Evolutionary conservation across 1,284 basidiomycete genomes (phyloP), one percentile per base, ranked within the genome.

Genomic region (Xerocomus amazonicus): DNA sequence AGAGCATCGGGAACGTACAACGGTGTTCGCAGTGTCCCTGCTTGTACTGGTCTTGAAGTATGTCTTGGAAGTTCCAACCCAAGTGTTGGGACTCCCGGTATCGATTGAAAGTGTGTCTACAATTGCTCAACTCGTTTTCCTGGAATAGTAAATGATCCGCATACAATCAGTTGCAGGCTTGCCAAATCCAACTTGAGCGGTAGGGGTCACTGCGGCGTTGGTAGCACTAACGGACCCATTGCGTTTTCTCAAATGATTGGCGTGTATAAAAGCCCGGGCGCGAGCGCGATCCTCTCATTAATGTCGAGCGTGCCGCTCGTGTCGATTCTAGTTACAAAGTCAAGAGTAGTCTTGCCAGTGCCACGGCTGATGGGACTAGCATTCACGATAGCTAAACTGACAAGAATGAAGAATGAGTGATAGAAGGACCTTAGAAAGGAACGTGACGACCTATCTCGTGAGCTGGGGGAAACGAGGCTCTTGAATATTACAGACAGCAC

Each of bases 271-370:
- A n/a, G n/a, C n/a, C n/a, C n/a, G n/a, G 7, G 26, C 27, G 9
- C 46, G 39, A 23, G 33, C 46, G 10, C 46, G 46, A 12, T 47
- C 46, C 17, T 14, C 13, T 47, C 39, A 9, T 14, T 33, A 36
- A 47, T 42, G 17, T 47, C 42, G 38, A 33, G 31, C 9, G 42
- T 43, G 9, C 19, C 31, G 9, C 13, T n/a, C 13, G 19, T 43
- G n/a, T 56, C 55, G 10, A 64, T 37, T 42, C 47, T 58, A 33
- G 54, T 51, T 4, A 51, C 33, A 43, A 64, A 55, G 35, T 19
- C 29, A 16, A 62, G 56, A 8, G 56, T 47, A 17, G 41, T 12
- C 40, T 56, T 65, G 37, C 50, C 44, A 1, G 49, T 42, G 10
- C 38, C 28, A 31, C 52, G 49, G 29, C 17, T 34, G 33, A 58